Percentiles rank a stretch among this genome's conserved stretches.
phyloP scores from a whole-genome alignment of 257 asterid genomes.

The Solanum clarkiae region DNA sequence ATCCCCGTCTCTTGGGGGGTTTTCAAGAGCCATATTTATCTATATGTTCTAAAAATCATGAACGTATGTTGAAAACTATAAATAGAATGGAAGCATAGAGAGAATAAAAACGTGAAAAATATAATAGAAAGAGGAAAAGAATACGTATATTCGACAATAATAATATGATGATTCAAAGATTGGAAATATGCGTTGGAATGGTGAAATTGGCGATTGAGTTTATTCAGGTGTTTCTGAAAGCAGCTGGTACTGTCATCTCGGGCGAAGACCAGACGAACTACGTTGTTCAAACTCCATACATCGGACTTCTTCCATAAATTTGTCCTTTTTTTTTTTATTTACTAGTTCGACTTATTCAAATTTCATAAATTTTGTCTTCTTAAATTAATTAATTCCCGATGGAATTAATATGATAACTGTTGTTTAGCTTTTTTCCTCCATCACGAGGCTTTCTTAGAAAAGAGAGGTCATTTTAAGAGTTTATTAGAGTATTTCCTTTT shows the following conservation, averaged over 20 bases:
- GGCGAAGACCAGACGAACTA: neutral
- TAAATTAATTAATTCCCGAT: neutral
- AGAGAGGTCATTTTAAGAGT: neutral
- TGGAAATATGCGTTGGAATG: conserved; percentile 33
- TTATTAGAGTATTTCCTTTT: neutral
- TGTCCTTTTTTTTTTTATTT: neutral
- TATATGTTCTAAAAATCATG: neutral
- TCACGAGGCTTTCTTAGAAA: neutral
- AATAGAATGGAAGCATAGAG: neutral
- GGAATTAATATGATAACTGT: neutral
- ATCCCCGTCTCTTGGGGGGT: neutral
- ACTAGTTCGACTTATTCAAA: neutral
- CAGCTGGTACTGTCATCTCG: conserved; percentile 20
- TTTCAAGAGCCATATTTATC: neutral
- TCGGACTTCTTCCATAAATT: conserved; percentile 44
- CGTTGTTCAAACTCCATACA: conserved; percentile 19
- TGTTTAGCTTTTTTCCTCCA: neutral
- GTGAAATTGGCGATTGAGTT: conserved; percentile 32
- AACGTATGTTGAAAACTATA: neutral
- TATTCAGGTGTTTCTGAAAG: conserved; percentile 24
- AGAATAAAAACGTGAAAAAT: neutral
- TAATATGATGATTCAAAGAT: conserved; percentile 34
- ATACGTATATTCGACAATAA: neutral
- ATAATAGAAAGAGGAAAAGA: neutral
- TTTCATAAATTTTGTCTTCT: neutral